Conservation (phyloP, 225 moss, liverwort and hornwort species). For the Anthoceros angustus region DNA sequence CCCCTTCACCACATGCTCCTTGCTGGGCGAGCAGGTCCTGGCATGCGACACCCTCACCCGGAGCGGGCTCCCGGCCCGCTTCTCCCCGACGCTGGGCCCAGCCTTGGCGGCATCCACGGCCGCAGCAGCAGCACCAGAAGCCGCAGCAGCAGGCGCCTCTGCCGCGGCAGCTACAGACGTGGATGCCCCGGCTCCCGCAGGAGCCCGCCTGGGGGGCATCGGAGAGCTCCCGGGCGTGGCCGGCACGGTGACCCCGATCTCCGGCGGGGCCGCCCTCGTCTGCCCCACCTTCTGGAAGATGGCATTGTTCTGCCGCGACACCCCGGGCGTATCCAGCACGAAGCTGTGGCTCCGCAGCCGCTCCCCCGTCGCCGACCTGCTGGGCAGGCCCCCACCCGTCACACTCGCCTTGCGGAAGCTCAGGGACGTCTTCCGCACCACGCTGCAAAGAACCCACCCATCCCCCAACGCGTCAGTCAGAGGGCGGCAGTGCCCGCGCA, state of each 20-base stretch:
- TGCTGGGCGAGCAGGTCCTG: background rate
- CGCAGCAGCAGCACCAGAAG: background rate
- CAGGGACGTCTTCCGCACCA: background rate
- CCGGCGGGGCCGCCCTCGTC: background rate
- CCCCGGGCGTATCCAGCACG: background rate
- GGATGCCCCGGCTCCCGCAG: background rate
- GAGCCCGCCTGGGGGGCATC: background rate
- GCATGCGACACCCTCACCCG: background rate
- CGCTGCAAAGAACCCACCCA: background rate
- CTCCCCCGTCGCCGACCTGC: background rate
- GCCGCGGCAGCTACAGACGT: background rate
- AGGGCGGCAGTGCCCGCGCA: background rate
- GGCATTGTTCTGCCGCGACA: constrained; percentile 2
- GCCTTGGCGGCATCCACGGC: background rate
- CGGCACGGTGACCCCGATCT: background rate
- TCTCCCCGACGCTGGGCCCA: background rate
- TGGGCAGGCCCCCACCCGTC: background rate
- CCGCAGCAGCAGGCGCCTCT: background rate
- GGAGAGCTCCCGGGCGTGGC: background rate
- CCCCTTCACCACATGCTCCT: background rate
- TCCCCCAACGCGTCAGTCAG: no score
- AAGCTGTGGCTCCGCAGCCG: background rate
- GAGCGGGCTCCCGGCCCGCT: background rate
- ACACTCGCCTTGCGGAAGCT: background rate
- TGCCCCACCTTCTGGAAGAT: background rate